Base-by-base conservation (phyloP, 257 asterid genomes). In the Fraxinus cuspidata region DNA sequence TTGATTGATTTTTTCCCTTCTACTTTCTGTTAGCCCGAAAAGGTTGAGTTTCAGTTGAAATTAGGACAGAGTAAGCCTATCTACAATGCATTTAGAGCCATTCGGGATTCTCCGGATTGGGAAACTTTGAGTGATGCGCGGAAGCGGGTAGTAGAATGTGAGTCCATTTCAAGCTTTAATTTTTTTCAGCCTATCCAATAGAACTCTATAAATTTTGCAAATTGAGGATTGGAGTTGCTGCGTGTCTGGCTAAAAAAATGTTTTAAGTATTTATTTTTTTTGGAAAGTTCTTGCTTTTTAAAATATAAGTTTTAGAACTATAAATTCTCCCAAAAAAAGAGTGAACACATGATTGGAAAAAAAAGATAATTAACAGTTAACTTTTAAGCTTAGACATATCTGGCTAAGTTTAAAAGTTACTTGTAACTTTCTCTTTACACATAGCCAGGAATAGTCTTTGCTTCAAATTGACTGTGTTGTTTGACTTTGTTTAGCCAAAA, bases 31-130 rank as follows among this genome's bases (percentile, higher is more conserved):
- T 88, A 92, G 97, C 97, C 97, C 0, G 81, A 79, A 77, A 90
- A 89, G 75, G 92, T 92, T 77, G 96, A 86, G 72, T 87, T 92
- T 82, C 84, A 82, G 73, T 87, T 91, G 73, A 92, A 83, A 81
- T 84, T 89, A 74, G 89, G 90, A 72, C 97, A 92, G 84, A 92
- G 97, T 76, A 92, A 86, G 85, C 90, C 90, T 0, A 83, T 92
- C 37, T 91, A 87, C 83, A 78, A 83, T 65, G 94, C 96, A 23
- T 92, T 89, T 77, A 91, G 83, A 82, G 90, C 91, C 44, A 87
- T 92, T 27, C 81, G 77, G 78, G 91, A 83, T 37, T 91, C 92
- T 49, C 77, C 88, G 11, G 88, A 79, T 34, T 92, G 96, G 97
- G 85, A 75, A 72, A 75, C 78, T 25, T 70, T 90, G 80, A 87